Evolutionary conservation across 2,329 filamentous ascomycete species (phyloP).

Genomic region (Trichoderma hamatum): DNA sequence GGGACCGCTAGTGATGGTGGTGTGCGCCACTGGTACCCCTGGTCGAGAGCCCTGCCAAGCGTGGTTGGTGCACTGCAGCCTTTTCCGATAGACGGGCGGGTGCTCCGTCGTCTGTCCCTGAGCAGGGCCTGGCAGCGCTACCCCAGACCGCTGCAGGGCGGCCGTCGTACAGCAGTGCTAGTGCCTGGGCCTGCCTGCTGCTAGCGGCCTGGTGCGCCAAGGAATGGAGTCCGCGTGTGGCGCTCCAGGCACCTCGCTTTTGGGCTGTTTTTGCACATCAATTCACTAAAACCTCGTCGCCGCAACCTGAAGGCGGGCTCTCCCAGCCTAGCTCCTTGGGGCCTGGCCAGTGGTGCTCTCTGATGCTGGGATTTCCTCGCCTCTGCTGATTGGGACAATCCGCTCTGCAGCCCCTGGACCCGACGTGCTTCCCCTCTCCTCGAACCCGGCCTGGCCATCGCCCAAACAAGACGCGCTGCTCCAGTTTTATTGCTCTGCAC

Average conservation of each 20-base stretch:
- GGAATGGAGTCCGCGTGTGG: conserved; percentile 5
- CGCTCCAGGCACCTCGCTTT: neutral
- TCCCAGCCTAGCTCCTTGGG: conserved; percentile 7
- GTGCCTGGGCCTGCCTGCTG: conserved; percentile 4
- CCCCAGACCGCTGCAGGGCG: conserved; percentile 25
- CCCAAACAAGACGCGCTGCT: conserved; percentile 24
- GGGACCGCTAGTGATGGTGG: conserved; percentile 6
- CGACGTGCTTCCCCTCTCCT: conserved; percentile 18
- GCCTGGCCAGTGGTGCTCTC: neutral
- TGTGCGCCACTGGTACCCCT: conserved; percentile 21
- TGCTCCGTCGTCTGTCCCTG: conserved; percentile 23
- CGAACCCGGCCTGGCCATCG: neutral
- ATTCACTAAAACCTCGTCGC: neutral
- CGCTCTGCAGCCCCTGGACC: conserved; percentile 11
- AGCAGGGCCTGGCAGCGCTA: conserved; percentile 26
- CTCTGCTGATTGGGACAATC: neutral
- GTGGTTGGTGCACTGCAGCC: conserved; percentile 18
- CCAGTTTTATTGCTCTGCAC: conserved; percentile 20
- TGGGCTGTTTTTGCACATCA: neutral
- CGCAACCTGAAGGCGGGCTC: conserved; percentile 20
- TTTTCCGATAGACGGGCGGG: conserved; percentile 26
- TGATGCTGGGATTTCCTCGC: neutral
- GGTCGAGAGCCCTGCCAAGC: conserved; percentile 19
- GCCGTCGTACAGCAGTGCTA: conserved; percentile 19
- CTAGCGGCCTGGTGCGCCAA: neutral